These are phyloP conservation scores for Isabelozyma pseudorhagii DNA, from an alignment of 805 yeast genomes.

Conservation along the genomic window DNA sequence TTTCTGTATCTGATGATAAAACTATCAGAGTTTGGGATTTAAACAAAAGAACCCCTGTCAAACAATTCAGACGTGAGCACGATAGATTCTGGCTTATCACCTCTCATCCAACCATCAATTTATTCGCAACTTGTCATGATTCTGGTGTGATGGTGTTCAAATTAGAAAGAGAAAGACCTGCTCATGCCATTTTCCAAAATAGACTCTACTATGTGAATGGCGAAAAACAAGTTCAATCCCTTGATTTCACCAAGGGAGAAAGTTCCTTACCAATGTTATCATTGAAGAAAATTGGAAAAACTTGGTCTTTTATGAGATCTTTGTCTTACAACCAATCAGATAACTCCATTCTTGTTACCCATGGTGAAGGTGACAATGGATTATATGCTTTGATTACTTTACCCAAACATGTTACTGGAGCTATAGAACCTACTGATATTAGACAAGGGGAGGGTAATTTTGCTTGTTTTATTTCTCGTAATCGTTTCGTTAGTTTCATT, in stretches of 20 bases:
- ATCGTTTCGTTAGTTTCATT: constrained; percentile 82
- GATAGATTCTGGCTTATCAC: constrained; percentile 94
- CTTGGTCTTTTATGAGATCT: constrained; percentile 83
- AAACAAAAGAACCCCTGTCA: constrained; percentile 88
- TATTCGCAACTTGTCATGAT: constrained; percentile 96
- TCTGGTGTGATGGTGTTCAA: constrained; percentile 97
- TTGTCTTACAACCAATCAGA: constrained; percentile 92
- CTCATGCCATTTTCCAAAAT: constrained; percentile 71
- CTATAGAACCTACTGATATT: constrained; percentile 85
- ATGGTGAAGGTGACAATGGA: constrained; percentile 66
- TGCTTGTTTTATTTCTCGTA: constrained; percentile 92
- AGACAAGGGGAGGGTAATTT: constrained; percentile 77
- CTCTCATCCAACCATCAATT: constrained; percentile 83
- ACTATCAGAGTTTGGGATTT: constrained; percentile 97
- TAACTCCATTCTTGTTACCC: constrained; percentile 76
- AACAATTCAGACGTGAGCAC: constrained; percentile 88
- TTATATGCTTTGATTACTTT: constrained; percentile 71
- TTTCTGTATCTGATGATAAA: constrained; percentile 94
- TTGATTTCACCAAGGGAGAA: constrained; percentile 62
- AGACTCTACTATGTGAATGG: constrained; percentile 71
- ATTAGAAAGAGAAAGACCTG: constrained; percentile 96
- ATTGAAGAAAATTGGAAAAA: constrained; percentile 76
- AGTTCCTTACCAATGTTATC: constrained; percentile 76
- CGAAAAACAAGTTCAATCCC: constrained; percentile 82
- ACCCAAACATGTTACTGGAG: constrained; percentile 87